Base-by-base conservation (phyloP, 2,329 filamentous ascomycete species). In the Cladosporium sphaerospermum region DNA sequence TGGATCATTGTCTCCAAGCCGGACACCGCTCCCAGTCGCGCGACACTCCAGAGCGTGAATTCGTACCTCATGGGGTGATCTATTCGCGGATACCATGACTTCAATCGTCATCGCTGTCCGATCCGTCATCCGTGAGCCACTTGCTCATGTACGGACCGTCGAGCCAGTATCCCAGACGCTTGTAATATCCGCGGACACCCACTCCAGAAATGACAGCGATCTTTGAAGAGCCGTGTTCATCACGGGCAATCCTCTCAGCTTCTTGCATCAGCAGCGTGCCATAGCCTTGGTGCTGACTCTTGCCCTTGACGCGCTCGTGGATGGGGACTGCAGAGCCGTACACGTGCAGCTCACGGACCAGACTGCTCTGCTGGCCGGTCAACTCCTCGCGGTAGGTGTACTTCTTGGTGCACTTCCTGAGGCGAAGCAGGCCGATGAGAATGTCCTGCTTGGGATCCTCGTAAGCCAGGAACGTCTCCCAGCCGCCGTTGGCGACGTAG, bases 401-500 rank as follows among this genome's bases (percentile, higher is more conserved):
- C 64, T 88, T 92, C 61, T 85, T 80, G 1, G 86, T 91, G 70
- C 95, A 99, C 74, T 95, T 95, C 60, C 93, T 82, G 58, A 99
- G 73, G 14, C 93, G 84, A 53, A 99, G 78, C 34, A 99, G 75
- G 1, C 88, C 95, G 54, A 99, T 95, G 3, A 99, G 77, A 54
- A 99, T 99, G 68, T 99, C 93, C 69, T 99, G 93, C 75, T 96
- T 96, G 1, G 93, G 92, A 62, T 99, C 93, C 68, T 99, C 93
- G 66, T 99, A 99, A 1, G 93, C 91, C 4, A 99, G 77, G 73
- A 99, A 99, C 0, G 93, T 99, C 72, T 99, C 93, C 93, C 93
- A 99, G 19, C 93, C 95, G 37, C 88, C 91, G 68, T 99, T 99
- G 61, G 93, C 93, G 0, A 83, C 81, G 71, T 99, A 99, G 73